phyloP scores from a whole-genome alignment of 169 alveolate species.

The Cyclospora cayetanensis region DNA sequence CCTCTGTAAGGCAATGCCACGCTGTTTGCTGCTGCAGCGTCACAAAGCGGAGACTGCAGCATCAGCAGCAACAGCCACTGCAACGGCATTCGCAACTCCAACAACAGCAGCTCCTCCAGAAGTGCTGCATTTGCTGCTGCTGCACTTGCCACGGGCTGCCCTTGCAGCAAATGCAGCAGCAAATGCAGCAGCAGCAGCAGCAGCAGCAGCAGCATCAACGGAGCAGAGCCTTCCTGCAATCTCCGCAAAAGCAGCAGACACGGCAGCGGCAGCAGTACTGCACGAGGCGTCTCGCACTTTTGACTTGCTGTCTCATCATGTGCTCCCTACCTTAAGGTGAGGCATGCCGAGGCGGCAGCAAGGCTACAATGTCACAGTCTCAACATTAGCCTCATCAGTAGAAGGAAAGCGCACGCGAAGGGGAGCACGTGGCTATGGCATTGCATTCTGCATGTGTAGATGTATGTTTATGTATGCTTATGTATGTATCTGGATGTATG shows the following conservation, averaged over 20 bases:
- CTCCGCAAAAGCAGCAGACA: constrained; percentile 5
- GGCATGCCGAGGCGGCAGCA: not conserved
- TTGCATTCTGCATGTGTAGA: not conserved
- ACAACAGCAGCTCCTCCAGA: not conserved
- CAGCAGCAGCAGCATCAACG: not conserved
- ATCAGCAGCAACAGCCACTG: not conserved
- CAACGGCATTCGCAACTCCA: not conserved
- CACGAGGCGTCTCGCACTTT: not conserved
- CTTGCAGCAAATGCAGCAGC: not conserved
- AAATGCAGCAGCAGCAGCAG: constrained; percentile 8
- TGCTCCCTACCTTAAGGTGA: constrained; percentile 32
- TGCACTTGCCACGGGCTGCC: constrained; percentile 50
- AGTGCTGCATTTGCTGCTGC: not conserved
- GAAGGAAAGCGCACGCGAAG: too few species aligned
- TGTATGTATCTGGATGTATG: too few species aligned
- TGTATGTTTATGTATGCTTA: too few species aligned
- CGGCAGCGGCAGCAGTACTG: not conserved
- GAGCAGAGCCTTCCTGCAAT: too few species aligned
- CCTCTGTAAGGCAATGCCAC: constrained; percentile 13
- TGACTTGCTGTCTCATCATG: not conserved
- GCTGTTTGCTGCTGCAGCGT: constrained; percentile 12
- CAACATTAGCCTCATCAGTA: not conserved
- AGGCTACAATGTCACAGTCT: not conserved
- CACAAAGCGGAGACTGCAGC: constrained; percentile 27
- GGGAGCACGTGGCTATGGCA: not conserved